phyloP scores from a whole-genome alignment of 2,329 filamentous ascomycete species.

The Aspergillus phoenicis region DNA sequence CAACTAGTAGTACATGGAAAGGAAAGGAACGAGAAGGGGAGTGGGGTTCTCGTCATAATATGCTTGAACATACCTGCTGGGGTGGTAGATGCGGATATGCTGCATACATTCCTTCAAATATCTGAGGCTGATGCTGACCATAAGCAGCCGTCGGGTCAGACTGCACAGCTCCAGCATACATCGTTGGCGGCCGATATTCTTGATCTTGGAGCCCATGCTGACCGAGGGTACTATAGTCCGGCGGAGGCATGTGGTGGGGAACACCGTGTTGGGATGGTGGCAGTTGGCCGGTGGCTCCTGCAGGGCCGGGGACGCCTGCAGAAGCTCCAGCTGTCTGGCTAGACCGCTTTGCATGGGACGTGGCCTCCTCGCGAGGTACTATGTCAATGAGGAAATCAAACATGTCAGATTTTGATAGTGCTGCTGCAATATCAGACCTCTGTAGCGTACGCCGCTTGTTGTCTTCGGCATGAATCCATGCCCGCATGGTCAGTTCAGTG shows the following conservation, averaged over 20 bases:
- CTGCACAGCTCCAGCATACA: conserved; percentile 81
- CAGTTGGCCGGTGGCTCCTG: conserved; percentile 40
- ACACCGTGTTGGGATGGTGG: conserved; percentile 50
- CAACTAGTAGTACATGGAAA: background rate
- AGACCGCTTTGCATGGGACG: conserved; percentile 78
- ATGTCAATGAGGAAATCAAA: conserved; percentile 99
- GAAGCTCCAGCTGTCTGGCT: conserved; percentile 52
- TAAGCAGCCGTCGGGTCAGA: conserved; percentile 71
- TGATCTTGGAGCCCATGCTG: conserved; percentile 69
- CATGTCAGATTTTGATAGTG: conserved; percentile 97
- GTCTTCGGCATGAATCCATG: conserved; percentile 98
- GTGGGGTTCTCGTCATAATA: background rate
- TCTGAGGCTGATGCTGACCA: conserved; percentile 71
- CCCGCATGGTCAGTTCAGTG: conserved; percentile 97
- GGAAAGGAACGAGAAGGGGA: background rate
- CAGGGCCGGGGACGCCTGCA: conserved; percentile 48
- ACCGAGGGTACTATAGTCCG: conserved; percentile 60
- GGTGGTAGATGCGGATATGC: conserved; percentile 75
- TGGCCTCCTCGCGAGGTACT: conserved; percentile 90
- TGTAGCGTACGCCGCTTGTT: conserved; percentile 97
- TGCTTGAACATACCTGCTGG: conserved; percentile 67
- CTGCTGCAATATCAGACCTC: conserved; percentile 93
- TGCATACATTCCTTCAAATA: conserved; percentile 87
- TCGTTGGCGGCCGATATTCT: conserved; percentile 78
- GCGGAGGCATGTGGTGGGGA: conserved; percentile 60